Evolutionary conservation across 2,329 filamentous ascomycete species (phyloP).

Genomic region (Alternaria hordeiaustralica): DNA sequence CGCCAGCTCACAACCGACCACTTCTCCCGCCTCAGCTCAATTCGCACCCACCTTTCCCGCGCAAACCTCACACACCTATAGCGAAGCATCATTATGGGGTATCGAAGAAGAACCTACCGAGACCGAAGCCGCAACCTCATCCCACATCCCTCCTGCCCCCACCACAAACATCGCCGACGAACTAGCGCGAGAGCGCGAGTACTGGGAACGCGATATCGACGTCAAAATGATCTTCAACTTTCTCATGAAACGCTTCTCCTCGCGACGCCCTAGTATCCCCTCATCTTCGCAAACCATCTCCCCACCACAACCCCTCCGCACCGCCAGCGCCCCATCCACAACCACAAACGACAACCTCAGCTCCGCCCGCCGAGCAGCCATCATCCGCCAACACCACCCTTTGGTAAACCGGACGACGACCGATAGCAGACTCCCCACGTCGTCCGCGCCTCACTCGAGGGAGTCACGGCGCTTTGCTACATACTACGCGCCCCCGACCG

Average conservation of each 20-base stretch:
- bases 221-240: constrained; percentile 89
- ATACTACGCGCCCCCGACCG: constrained; percentile 2
- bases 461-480: constrained; percentile 18
- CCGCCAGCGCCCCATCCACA: not conserved
- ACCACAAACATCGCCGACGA: constrained; percentile 37
- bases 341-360: constrained; percentile 28
- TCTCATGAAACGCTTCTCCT: constrained; percentile 47
- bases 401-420: constrained; percentile 67
- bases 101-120: constrained; percentile 67
- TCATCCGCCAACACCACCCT: constrained; percentile 88
- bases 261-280: constrained; percentile 38
- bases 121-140: constrained; percentile 54
- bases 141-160: constrained; percentile 32
- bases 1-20: constrained; percentile 38
- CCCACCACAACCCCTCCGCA: constrained; percentile 1
- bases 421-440: constrained; percentile 35
- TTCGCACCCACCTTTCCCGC: constrained; percentile 58
- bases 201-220: constrained; percentile 94
- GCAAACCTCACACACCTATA: constrained; percentile 42
- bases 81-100: constrained; percentile 68
- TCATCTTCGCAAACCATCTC: constrained; percentile 14
- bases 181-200: constrained; percentile 65
- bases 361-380: constrained; percentile 72
- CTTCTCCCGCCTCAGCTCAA: constrained; percentile 48
- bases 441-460: constrained; percentile 22